Evolutionary conservation across 108 stramenopile genomes (phyloP).

Genomic region (Mediolabrus comicus): DNA sequence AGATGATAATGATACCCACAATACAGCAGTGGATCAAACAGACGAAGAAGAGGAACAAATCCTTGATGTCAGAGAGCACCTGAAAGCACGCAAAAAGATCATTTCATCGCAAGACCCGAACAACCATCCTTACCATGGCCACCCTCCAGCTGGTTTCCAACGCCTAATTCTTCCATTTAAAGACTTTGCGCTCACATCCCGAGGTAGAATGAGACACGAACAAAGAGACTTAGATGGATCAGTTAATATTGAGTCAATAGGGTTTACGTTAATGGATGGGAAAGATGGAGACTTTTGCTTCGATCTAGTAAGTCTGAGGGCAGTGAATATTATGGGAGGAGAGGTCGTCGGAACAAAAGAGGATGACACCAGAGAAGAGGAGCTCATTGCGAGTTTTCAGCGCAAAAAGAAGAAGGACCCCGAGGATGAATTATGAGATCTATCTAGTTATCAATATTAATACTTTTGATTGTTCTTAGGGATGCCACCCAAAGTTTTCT

Average conservation of each 20-base stretch:
- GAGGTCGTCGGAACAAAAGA: constrained; percentile 32
- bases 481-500: constrained; percentile 32
- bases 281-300: constrained; percentile 76
- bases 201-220: constrained; percentile 55
- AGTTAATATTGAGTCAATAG: constrained; percentile 65
- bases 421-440: neutral
- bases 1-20: neutral
- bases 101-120: constrained; percentile 17
- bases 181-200: constrained; percentile 64
- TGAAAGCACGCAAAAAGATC: constrained; percentile 10
- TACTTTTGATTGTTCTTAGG: neutral
- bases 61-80: constrained; percentile 26
- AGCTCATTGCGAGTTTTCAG: neutral
- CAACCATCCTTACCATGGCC: constrained; percentile 26
- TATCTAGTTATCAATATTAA: neutral
- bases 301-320: constrained; percentile 74
- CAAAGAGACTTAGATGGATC: constrained; percentile 68
- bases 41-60: constrained; percentile 6
- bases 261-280: constrained; percentile 84
- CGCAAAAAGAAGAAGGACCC: neutral
- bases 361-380: constrained; percentile 28
- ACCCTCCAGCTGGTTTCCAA: constrained; percentile 37
- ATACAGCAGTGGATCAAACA: neutral
- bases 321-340: constrained; percentile 59
- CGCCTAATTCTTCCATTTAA: constrained; percentile 60